phyloP scores from a whole-genome alignment of 441 rosid species.

The Syzygium malaccense region DNA sequence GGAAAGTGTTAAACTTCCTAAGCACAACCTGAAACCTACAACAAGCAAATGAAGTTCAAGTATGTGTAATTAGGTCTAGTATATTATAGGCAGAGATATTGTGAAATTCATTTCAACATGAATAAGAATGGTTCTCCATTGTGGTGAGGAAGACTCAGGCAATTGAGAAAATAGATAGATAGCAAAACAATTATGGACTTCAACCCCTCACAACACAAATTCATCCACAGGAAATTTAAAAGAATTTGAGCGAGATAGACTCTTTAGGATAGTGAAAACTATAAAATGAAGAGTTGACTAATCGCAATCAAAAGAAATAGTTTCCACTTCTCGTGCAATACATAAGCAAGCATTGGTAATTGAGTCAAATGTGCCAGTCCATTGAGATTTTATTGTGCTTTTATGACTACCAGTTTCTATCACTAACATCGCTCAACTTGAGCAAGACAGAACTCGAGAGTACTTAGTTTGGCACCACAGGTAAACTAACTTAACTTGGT shows the following conservation, averaged over 20 bases:
- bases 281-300: not conserved
- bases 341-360: not conserved
- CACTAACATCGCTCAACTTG: not conserved
- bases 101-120: not conserved
- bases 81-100: not conserved
- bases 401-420: not conserved
- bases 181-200: not conserved
- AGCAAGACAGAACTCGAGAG: not conserved
- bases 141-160: not conserved
- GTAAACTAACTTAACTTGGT: not conserved
- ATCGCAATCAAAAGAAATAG: not conserved
- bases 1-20: too few relatives aligned
- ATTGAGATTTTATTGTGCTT: not conserved
- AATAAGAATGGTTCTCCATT: not conserved
- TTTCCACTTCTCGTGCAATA: not conserved
- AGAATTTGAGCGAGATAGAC: not conserved
- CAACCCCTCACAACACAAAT: not conserved
- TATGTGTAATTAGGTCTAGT: not conserved
- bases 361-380: not conserved
- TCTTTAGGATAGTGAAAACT: not conserved
- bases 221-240: not conserved
- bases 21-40: too few relatives aligned
- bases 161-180: not conserved
- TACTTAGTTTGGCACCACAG: not conserved
- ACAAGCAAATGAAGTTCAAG: too few relatives aligned